These are phyloP conservation scores for Dioszegia hungarica DNA, from an alignment of 768 basidiomycete genomes.

Conservation along the genomic window DNA sequence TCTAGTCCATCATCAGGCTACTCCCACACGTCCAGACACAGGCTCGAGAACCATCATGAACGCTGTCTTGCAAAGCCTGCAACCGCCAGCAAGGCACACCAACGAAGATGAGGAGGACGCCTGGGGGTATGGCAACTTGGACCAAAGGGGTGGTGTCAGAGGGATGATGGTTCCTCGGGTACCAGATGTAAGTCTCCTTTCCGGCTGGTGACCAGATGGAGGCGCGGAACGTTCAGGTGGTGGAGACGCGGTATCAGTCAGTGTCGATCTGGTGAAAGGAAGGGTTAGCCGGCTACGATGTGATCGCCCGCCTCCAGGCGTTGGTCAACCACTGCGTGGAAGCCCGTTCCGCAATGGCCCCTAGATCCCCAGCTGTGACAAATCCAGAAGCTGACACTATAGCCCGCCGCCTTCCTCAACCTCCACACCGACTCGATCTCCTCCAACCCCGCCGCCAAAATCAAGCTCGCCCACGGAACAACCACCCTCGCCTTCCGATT, in stretches of 20 bases:
- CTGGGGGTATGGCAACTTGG: slow-evolving; percentile 44
- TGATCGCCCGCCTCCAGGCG: too few relatives aligned
- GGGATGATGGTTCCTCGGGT: slow-evolving; percentile 45
- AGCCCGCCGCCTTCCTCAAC: slow-evolving; percentile 88
- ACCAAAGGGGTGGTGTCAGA: slow-evolving; percentile 29
- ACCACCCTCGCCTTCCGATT: slow-evolving; percentile 97
- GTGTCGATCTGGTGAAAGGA: neutral
- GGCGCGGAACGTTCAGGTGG: too few relatives aligned
- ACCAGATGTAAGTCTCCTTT: slow-evolving; percentile 34
- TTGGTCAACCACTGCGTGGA: too few relatives aligned
- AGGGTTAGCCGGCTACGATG: too few relatives aligned
- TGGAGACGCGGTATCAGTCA: too few relatives aligned
- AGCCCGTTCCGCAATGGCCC: too few relatives aligned
- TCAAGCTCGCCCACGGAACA: slow-evolving; percentile 98
- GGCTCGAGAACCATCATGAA: slow-evolving; percentile 18
- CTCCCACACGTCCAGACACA: too few relatives aligned
- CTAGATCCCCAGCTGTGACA: neutral
- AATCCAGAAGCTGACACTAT: slow-evolving; percentile 4
- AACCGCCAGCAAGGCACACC: slow-evolving; percentile 12
- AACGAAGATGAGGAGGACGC: slow-evolving; percentile 12
- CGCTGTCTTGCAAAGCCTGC: slow-evolving; percentile 25
- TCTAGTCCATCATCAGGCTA: too few relatives aligned
- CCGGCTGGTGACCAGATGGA: neutral
- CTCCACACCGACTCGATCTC: slow-evolving; percentile 93
- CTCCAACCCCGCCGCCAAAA: slow-evolving; percentile 78